Base-by-base conservation (phyloP, 331 rosid genomes). In the Saraca asoca region DNA sequence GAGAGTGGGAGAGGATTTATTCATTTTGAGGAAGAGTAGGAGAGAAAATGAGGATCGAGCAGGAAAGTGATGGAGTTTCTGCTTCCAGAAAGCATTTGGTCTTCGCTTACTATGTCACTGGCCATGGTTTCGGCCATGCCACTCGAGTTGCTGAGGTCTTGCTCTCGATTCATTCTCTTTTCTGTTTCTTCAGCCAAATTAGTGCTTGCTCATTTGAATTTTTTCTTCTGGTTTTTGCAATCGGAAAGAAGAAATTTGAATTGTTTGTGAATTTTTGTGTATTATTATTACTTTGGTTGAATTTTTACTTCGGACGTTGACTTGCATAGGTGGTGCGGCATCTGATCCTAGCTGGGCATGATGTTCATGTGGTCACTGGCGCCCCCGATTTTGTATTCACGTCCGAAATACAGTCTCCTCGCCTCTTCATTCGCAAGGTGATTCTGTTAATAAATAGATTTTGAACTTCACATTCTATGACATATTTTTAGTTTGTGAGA, bases 81-180 rank as follows among this genome's bases (percentile, higher is more conserved):
- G 82, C 92, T 46, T 90, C 99, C 5, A 75, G 74, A 49, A 80
- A 90, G 64, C 92, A 76, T 74, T 75, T 90, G 66, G 88, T 94
- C 16, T 90, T 94, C 62, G 99, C 97, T 37, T 90, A 88, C 79
- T 94, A 94, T 59, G 79, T 94, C 33, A 94, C 99, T 34, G 99
- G 99, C 38, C 89, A 94, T 76, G 97, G 98, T 64, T 94, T 94
- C 68, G 98, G 97, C 34, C 97, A 90, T 70, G 97, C 97, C 70
- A 94, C 98, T 45, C 88, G 99, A 17, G 97, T 88, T 68, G 84
- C 89, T 0, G 96, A 94, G 97, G 99, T 92, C 19, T 4, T 6
- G 20, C 14, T 41, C 59, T 20, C 55, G n/a, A 58, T 7, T 52
- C 46, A 7, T 6, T 5, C 6, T 13, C 1, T 10, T 39, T 55